phyloP scores from a whole-genome alignment of 1,284 basidiomycete species.

The Boletus albobrunnescens region DNA sequence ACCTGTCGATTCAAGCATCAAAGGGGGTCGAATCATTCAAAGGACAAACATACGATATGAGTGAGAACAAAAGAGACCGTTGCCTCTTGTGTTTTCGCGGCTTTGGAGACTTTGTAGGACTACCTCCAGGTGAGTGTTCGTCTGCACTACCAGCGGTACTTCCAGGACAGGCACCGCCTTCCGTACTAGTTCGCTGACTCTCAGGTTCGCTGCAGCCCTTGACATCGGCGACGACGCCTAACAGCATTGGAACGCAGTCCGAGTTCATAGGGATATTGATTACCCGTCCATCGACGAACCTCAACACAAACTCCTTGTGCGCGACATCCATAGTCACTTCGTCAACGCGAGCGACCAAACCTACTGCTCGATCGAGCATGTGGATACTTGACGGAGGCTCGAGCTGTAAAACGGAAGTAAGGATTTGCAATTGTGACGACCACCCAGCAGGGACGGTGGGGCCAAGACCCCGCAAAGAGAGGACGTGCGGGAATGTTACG shows the following conservation, averaged over 20 bases:
- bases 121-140: slow-evolving; percentile 3
- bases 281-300: slow-evolving; percentile 52
- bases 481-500: slow-evolving; percentile 52
- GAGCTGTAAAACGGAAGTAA: slow-evolving; percentile 50
- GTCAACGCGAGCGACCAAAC: slow-evolving; percentile 50
- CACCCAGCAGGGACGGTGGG: slow-evolving; percentile 48
- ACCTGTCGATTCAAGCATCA: slow-evolving; percentile 29
- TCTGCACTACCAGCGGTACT: slow-evolving; percentile 21
- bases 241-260: slow-evolving; percentile 43
- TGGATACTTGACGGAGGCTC: slow-evolving; percentile 55
- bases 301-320: slow-evolving; percentile 43
- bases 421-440: slow-evolving; percentile 51
- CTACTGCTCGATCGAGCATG: slow-evolving; percentile 61
- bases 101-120: slow-evolving; percentile 21
- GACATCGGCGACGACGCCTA: slow-evolving; percentile 52
- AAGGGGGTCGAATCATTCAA: not conserved
- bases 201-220: slow-evolving; percentile 39
- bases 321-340: slow-evolving; percentile 60
- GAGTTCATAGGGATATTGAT: slow-evolving; percentile 47
- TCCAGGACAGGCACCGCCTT: slow-evolving; percentile 36
- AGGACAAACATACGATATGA: slow-evolving; percentile 51
- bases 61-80: slow-evolving; percentile 60
- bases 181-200: slow-evolving; percentile 25
- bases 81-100: slow-evolving; percentile 51
- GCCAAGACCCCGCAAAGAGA: slow-evolving; percentile 42